phyloP scores from a whole-genome alignment of 441 rosid genomes.

The Metrosideros polymorpha region DNA sequence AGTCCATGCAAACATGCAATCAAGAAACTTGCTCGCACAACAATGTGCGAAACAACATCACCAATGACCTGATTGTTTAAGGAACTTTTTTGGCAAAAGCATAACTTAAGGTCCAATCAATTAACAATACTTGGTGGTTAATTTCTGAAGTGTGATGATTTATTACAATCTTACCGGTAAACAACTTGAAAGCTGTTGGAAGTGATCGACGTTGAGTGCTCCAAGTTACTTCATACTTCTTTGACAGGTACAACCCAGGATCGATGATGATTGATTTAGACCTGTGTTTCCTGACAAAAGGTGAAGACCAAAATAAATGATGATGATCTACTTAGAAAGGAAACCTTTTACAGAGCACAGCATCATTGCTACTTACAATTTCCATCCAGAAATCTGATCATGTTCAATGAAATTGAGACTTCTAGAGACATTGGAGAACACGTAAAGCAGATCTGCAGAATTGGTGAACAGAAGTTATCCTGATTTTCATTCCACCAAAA shows the following conservation, averaged over 20 bases:
- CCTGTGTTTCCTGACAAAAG: neutral
- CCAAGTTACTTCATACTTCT: neutral
- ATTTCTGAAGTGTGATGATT: neutral
- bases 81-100: neutral
- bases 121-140: neutral
- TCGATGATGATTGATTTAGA: neutral
- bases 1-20: neutral
- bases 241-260: neutral
- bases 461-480: neutral
- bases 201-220: neutral
- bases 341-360: neutral
- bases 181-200: neutral
- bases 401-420: slow-evolving; percentile 1
- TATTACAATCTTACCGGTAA: neutral
- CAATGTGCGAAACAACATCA: neutral
- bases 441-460: neutral
- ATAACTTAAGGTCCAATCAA: neutral
- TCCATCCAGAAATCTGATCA: neutral
- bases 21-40: neutral
- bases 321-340: neutral
- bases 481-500: neutral
- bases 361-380: neutral
- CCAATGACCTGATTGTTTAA: neutral
- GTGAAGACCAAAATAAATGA: neutral
- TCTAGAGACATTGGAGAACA: neutral